Conservation (phyloP, 2,329 filamentous ascomycete genomes). For the Epichloe brachyelytri region DNA sequence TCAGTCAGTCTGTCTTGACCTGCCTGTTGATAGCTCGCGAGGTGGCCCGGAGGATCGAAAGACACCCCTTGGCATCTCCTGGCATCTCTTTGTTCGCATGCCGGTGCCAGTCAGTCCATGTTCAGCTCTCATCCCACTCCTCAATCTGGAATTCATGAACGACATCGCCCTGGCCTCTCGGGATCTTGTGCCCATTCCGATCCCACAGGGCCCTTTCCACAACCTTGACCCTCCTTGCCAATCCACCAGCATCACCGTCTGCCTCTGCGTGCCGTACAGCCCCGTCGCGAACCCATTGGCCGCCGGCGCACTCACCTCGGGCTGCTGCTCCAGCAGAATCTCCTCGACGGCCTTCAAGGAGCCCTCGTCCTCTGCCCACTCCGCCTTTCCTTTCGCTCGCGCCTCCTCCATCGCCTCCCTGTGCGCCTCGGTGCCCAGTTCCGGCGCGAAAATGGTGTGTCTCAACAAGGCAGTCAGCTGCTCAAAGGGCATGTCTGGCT, state of each 20-base stretch:
- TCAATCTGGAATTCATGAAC: constrained; percentile 44
- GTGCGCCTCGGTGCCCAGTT: constrained; percentile 37
- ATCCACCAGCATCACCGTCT: constrained; percentile 49
- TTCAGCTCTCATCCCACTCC: constrained; percentile 28
- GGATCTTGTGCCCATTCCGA: constrained; percentile 39
- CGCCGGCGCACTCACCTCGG: constrained; percentile 19
- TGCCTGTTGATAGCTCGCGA: too few relatives aligned
- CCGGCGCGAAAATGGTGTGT: constrained; percentile 48
- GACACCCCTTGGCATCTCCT: too few relatives aligned
- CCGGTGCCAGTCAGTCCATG: neutral
- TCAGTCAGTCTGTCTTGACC: too few relatives aligned
- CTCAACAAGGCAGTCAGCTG: constrained; percentile 41
- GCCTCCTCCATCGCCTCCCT: constrained; percentile 31
- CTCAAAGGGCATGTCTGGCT: constrained; percentile 33
- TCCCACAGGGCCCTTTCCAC: constrained; percentile 49
- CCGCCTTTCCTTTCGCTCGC: constrained; percentile 23
- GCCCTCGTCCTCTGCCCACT: constrained; percentile 22
- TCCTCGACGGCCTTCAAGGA: constrained; percentile 25
- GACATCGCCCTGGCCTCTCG: constrained; percentile 41
- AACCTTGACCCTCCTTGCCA: constrained; percentile 48
- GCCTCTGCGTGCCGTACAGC: constrained; percentile 51
- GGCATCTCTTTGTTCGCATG: too few relatives aligned
- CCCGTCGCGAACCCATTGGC: constrained; percentile 38
- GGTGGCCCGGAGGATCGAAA: neutral
- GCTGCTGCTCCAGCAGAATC: constrained; percentile 23